Evolutionary conservation across 1,284 basidiomycete species (phyloP), one percentile per base, ranked within the genome.

Genomic region (Phellopilus nigrolimitatus): DNA sequence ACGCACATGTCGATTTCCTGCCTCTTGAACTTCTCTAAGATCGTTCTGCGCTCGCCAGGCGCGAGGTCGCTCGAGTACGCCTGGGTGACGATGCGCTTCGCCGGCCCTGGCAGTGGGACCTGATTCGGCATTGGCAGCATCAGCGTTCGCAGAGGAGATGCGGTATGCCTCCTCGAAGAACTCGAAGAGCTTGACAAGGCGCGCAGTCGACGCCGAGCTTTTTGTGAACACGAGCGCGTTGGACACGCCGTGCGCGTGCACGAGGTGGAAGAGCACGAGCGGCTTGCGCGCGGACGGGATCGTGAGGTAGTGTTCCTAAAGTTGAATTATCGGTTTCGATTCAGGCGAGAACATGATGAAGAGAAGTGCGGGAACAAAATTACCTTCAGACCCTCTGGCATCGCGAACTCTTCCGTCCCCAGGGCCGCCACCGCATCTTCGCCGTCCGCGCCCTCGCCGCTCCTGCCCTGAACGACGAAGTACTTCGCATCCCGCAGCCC

Each of bases 171-270:
- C 70, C 68, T 92, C 84, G 60, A 97, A 95, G 61, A 89, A 88
- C 42, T 86, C 79, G 57, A 98, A 80, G 3, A 98, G 75, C 48
- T 77, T 79, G 15, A 95, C 87, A 6, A 99, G 80, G 9, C 95
- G 78, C 1, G 76, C 71, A 0, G 95, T 91, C 0, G 91, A 91
- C 62, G 98, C 95, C 9, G 97, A 88, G 0, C 89, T 93, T 68
- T 98, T 99, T 7, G 94, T 97, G 71, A 99, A 99, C 44, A 95
- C 86, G 19, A 99, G 75, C 0, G 88, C 89, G 55, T 88, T 88
- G 9, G 68, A 73, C 15, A 93, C 72, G 10, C 69, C 62, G 40
- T 71, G 72, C 4, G 68, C 63, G 62, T 88, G 84, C 2, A 97
- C 72, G 33, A 99, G 82, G 62, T 97, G 78, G 64, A 98, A 86